These are phyloP conservation scores for Sclerotiophoma versabilis DNA, from an alignment of 2,329 filamentous ascomycete species.

Conservation along the genomic window DNA sequence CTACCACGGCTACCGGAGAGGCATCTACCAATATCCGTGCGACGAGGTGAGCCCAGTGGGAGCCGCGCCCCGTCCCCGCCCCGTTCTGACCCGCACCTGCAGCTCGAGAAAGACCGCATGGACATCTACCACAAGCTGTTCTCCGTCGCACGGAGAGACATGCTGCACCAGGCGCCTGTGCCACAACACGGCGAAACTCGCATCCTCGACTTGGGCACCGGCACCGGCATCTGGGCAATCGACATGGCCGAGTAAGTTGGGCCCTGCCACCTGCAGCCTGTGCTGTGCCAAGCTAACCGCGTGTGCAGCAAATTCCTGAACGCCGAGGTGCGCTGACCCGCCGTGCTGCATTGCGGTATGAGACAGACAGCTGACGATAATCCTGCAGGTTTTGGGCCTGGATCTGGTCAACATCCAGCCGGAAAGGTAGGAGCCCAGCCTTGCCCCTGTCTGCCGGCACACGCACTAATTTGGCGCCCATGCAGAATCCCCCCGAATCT, in stretches of 20 bases:
- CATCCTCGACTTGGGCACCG: conserved; percentile 76
- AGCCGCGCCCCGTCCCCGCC: background rate
- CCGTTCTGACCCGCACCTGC: conserved; percentile 23
- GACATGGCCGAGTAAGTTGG: conserved; percentile 77
- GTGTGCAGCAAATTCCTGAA: conserved; percentile 59
- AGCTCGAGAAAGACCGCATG: conserved; percentile 77
- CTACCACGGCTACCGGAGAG: conserved; percentile 72
- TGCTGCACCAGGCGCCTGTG: conserved; percentile 56
- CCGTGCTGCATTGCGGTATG: conserved; percentile 17
- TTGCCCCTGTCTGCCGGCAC: conserved; percentile 46
- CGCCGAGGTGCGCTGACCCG: conserved; percentile 55
- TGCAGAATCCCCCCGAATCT: conserved; percentile 74
- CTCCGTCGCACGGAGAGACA: conserved; percentile 65
- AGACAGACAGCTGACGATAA: conserved; percentile 36
- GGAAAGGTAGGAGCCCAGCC: conserved; percentile 55
- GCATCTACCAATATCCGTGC: conserved; percentile 78
- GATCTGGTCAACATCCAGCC: conserved; percentile 70
- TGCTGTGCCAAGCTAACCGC: conserved; percentile 37
- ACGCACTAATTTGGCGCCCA: conserved; percentile 34
- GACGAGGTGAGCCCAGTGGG: conserved; percentile 66
- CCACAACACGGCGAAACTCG: conserved; percentile 52
- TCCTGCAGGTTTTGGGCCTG: conserved; percentile 61
- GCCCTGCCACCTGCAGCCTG: conserved; percentile 22
- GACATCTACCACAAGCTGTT: conserved; percentile 85
- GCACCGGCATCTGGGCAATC: conserved; percentile 91